A percentile compares a stretch with the other conserved stretches of the same genome.
These are phyloP conservation scores for Cytidiella melzeri DNA, from an alignment of 768 basidiomycete species.

Conservation along the genomic window DNA sequence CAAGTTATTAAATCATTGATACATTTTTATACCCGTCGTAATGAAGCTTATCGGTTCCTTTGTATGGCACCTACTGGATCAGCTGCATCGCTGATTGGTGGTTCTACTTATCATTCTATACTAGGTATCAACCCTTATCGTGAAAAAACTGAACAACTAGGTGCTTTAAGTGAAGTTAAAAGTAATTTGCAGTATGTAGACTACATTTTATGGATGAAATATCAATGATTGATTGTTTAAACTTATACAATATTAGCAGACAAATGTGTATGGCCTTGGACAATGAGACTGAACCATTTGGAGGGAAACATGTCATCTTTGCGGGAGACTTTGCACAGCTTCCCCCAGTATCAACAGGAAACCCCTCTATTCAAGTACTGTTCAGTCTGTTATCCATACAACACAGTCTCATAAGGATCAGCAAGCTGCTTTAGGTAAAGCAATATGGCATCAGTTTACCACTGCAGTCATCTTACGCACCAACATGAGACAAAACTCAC, in stretches of 20 bases:
- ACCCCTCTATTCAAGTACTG: constrained; percentile 16
- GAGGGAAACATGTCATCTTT: constrained; percentile 34
- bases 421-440: constrained; percentile 23
- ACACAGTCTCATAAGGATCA: constrained; percentile 8
- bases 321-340: constrained; percentile 40
- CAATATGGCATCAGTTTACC: constrained; percentile 30
- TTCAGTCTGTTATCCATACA: constrained; percentile 2
- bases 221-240: constrained; percentile 32
- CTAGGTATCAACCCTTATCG: constrained; percentile 7
- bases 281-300: constrained; percentile 21
- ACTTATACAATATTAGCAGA: constrained; percentile 22
- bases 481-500: constrained; percentile 30
- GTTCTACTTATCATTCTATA: constrained; percentile 21
- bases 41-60: constrained; percentile 12
- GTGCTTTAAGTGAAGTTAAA: not conserved
- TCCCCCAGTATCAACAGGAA: constrained; percentile 22
- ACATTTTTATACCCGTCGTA: constrained; percentile 3
- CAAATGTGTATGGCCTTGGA: constrained; percentile 15
- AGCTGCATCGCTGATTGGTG: constrained; percentile 16
- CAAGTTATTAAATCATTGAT: constrained; percentile 18
- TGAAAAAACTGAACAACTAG: not conserved
- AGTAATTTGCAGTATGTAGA: constrained; percentile 23
- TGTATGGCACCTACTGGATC: constrained; percentile 19
- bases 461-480: constrained; percentile 29
- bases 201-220: constrained; percentile 39